Percentiles rank a stretch among this genome's conserved stretches.
These are phyloP conservation scores for Penicillium egyptiacum DNA, from an alignment of 495 filamentous ascomycete species.

Conservation along the genomic window DNA sequence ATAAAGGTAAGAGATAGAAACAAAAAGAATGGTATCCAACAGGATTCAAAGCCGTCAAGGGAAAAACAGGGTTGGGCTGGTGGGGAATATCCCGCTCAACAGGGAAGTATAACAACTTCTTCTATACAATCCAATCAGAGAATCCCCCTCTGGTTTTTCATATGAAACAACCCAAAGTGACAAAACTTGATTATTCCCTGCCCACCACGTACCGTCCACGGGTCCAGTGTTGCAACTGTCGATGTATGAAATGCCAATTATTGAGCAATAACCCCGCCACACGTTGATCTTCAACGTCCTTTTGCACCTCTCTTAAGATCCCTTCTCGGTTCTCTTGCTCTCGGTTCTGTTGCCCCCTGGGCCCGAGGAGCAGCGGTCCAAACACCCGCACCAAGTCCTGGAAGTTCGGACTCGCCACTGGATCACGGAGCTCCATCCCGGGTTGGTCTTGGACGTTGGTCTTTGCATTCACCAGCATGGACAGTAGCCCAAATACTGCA, in stretches of 20 bases:
- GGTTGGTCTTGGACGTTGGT: slow-evolving; percentile 22
- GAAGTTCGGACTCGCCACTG: slow-evolving; percentile 23
- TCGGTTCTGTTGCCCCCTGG: slow-evolving; percentile 6
- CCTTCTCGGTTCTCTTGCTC: slow-evolving; percentile 18
- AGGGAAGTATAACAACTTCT: slow-evolving; percentile 5
- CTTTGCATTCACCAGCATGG: slow-evolving; percentile 29
- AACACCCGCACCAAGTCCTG: slow-evolving; percentile 36
- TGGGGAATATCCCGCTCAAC: neutral
- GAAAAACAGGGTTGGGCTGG: neutral
- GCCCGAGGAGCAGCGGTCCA: slow-evolving; percentile 35
- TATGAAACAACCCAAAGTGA: too few relatives aligned
- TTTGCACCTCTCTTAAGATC: slow-evolving; percentile 17
- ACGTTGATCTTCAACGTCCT: slow-evolving; percentile 34
- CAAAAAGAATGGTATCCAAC: slow-evolving; percentile 9
- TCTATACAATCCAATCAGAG: slow-evolving; percentile 10
- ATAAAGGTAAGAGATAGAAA: neutral
- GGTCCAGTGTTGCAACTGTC: slow-evolving; percentile 34
- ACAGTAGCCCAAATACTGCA: slow-evolving; percentile 41
- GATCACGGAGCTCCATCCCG: slow-evolving; percentile 17
- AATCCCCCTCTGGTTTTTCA: neutral
- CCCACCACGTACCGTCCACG: slow-evolving; percentile 10
- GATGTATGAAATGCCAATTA: slow-evolving; percentile 37
- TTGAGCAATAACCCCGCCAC: slow-evolving; percentile 36
- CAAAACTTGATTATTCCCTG: too few relatives aligned
- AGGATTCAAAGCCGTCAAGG: slow-evolving; percentile 5